Evolutionary conservation across 129 eudicot species (phyloP).

Genomic region (Escallonia herrerae): DNA sequence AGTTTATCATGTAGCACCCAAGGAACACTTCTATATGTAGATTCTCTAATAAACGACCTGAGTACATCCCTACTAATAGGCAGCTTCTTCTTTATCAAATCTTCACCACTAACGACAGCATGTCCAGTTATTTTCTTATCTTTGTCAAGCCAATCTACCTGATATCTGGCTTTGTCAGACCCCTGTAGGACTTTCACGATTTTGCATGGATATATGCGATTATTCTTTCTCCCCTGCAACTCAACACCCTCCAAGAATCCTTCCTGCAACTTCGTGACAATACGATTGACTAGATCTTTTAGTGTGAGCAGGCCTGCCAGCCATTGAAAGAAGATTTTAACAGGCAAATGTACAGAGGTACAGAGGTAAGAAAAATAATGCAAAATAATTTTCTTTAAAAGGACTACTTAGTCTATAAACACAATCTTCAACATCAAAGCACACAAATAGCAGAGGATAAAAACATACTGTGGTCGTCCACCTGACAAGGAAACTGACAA

Average conservation of each 20-base stretch:
- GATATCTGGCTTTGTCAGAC: constrained; percentile 54
- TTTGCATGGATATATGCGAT: constrained; percentile 64
- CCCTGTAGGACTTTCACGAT: constrained; percentile 52
- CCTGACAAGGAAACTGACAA: too few species aligned
- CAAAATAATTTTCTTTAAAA: too few species aligned
- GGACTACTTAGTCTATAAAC: too few species aligned
- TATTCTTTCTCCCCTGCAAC: constrained; percentile 66
- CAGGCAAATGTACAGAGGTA: not conserved
- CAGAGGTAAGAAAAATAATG: too few species aligned
- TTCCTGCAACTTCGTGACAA: constrained; percentile 60
- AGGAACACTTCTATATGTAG: constrained; percentile 72
- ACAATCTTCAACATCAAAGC: too few species aligned
- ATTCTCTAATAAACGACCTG: constrained; percentile 74
- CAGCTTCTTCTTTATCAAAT: constrained; percentile 55
- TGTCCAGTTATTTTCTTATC: constrained; percentile 65
- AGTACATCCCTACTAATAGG: constrained; percentile 70
- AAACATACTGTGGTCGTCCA: too few species aligned
- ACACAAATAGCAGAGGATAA: too few species aligned
- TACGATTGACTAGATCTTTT: constrained; percentile 55
- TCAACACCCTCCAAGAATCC: constrained; percentile 64
- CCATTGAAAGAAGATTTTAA: not conserved
- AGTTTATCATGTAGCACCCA: constrained; percentile 82
- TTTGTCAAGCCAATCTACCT: constrained; percentile 84
- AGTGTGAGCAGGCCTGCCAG: constrained; percentile 74
- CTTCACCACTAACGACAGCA: constrained; percentile 57